phyloP scores from a whole-genome alignment of 371 early-diverging fungal species.

The Apophysomyces trapeziformis region DNA sequence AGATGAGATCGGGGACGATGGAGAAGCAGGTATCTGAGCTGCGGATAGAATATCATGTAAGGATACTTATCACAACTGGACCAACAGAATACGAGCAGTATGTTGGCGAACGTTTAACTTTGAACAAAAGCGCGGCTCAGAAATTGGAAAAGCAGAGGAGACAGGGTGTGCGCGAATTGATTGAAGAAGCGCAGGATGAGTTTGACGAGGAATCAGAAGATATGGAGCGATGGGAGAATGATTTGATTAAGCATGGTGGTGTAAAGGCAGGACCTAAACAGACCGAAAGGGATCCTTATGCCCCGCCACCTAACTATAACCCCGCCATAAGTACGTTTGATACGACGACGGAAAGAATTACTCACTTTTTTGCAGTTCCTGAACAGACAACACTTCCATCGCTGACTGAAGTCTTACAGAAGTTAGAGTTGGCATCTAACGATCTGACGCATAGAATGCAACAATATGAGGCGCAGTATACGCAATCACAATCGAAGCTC shows the following conservation, averaged over 20 bases:
- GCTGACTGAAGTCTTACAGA: slow-evolving; percentile 48
- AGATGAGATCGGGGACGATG: slow-evolving; percentile 58
- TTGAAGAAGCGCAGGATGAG: slow-evolving; percentile 59
- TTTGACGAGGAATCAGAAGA: slow-evolving; percentile 62
- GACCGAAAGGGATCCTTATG: slow-evolving; percentile 25
- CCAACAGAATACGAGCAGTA: slow-evolving; percentile 51
- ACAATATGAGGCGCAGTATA: slow-evolving; percentile 52
- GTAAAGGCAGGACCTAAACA: slow-evolving; percentile 31
- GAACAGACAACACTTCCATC: slow-evolving; percentile 50
- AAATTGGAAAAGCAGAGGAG: slow-evolving; percentile 45
- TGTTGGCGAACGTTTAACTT: slow-evolving; percentile 45
- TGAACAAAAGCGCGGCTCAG: slow-evolving; percentile 44
- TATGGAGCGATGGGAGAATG: slow-evolving; percentile 69
- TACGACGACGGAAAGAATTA: background rate
- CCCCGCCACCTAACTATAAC: slow-evolving; percentile 33
- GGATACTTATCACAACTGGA: background rate
- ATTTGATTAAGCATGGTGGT: slow-evolving; percentile 69
- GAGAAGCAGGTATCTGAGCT: slow-evolving; percentile 38
- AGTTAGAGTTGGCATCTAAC: slow-evolving; percentile 37
- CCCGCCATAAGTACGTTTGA: slow-evolving; percentile 41
- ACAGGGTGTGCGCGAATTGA: slow-evolving; percentile 56
- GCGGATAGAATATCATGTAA: background rate
- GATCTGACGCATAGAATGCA: slow-evolving; percentile 40
- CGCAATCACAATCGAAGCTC: slow-evolving; percentile 50
- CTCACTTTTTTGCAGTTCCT: slow-evolving; percentile 53